phyloP scores from a whole-genome alignment of 805 yeast genomes.

The Candida krabiensis region DNA sequence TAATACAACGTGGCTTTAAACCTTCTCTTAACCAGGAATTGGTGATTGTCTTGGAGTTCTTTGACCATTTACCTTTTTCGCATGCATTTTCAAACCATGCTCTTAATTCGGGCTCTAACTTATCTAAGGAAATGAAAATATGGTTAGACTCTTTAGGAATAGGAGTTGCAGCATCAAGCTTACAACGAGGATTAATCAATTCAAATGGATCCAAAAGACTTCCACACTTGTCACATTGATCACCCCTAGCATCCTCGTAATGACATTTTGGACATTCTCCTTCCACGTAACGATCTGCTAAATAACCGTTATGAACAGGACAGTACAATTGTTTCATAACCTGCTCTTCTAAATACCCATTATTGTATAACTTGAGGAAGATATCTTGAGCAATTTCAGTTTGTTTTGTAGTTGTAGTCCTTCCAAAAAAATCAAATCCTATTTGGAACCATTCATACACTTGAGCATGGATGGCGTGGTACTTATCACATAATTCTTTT shows the following conservation, averaged over 20 bases:
- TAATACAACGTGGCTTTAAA: slow-evolving; percentile 89
- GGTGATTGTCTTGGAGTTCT: slow-evolving; percentile 85
- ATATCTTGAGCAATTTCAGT: slow-evolving; percentile 96
- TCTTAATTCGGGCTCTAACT: slow-evolving; percentile 72
- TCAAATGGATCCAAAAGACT: slow-evolving; percentile 86
- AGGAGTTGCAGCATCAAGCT: slow-evolving; percentile 83
- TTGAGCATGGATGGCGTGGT: slow-evolving; percentile 78
- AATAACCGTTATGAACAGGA: slow-evolving; percentile 82
- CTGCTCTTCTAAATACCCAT: slow-evolving; percentile 82
- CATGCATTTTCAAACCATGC: slow-evolving; percentile 73
- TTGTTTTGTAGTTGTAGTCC: slow-evolving; percentile 90
- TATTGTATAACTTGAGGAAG: slow-evolving; percentile 71
- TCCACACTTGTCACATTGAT: slow-evolving; percentile 98
- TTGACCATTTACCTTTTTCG: slow-evolving; percentile 83
- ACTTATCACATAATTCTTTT: slow-evolving; percentile 85
- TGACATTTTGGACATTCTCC: slow-evolving; percentile 96
- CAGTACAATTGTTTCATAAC: slow-evolving; percentile 89
- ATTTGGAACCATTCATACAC: slow-evolving; percentile 97
- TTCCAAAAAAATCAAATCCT: slow-evolving; percentile 92
- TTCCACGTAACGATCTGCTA: slow-evolving; percentile 96
- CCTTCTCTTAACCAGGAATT: slow-evolving; percentile 94
- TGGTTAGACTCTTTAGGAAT: slow-evolving; percentile 80
- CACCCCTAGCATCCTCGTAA: slow-evolving; percentile 98
- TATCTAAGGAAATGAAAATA: slow-evolving; percentile 78
- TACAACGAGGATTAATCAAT: slow-evolving; percentile 92